Evolutionary conservation across 768 basidiomycete species (phyloP), one percentile per base, ranked within the genome.

Genomic region (Pulveroboletus sp.): DNA sequence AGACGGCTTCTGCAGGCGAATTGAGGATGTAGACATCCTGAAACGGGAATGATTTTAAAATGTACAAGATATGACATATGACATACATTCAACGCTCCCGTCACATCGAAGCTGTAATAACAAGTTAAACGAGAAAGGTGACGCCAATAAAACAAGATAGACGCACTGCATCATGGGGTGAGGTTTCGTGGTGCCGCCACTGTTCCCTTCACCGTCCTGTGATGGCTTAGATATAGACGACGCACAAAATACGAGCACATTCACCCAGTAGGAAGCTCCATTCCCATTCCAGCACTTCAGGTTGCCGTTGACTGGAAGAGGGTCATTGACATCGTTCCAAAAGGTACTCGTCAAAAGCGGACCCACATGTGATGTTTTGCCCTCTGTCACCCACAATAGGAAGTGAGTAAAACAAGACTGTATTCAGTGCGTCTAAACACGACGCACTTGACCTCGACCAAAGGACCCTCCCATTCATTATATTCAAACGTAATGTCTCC

Each of bases 401-500:
- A 42, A 1, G 27, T 51, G n/a, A n/a, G n/a, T n/a, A 61, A 33
- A 16, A 17, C 23, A 16, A 41, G 20, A 33, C 24, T 34, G 12
- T 12, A 4, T 14, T 40, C 2, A 13, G 42, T 31, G 20, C 12
- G 34, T 9, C 13, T 14, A 6, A 38, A 37, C 16, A 25, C 34
- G 17, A 59, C 65, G 36, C 52, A 80, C 80, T 55, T 75, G 56
- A 84, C 59, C 27, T 70, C 62, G 60, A 84, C 80, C 34, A 83
- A 65, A 12, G 78, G 81, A 12, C 81, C 82, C 0, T 58, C 66
- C 81, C 80, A 82, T 34, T 58, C 74, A 45, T 59, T 9, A 40
- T 75, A 76, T 7, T 75, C 81, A 59, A 87, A 85, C 20, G 62
- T 54, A 38, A 86, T 72, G 27, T 85, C 75, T 16, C 84, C 84